Evolutionary conservation across 139 green algal species (phyloP), one percentile per base, ranked within the genome.

Genomic region (Pleodorina starrii): DNA sequence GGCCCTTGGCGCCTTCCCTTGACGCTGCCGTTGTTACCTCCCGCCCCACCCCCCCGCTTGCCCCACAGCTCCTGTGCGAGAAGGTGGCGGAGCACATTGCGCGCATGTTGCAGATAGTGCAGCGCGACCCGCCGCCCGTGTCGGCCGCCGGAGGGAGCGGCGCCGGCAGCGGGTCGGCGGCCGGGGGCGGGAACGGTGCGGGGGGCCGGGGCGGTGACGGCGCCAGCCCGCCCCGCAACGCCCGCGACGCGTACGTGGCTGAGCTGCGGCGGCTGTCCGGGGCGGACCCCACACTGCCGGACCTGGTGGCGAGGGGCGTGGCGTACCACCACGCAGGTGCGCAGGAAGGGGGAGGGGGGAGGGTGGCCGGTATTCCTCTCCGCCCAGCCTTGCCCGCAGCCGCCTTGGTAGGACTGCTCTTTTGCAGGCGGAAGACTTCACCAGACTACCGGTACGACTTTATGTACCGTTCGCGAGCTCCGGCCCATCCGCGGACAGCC

Each of bases 261-360:
- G 84, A 90, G 66, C 84, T 92, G 76, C 51, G 76, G 48, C 90
- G 83, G 74, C n/a, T 88, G 46, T 29, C 35, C 29, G 69, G 57
- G 14, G 35, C 11, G 0, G 66, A 90, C 40, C 78, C 88, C 27
- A 54, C 40, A 10, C 74, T 93, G 73, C 12, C 74, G 40, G 73
- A 84, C 5, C 73, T 91, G 32, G 57, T 96, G 43, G 43, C 90
- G 0, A 51, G 85, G 14, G 97, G 97, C 1, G 92, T 99, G 5
- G 97, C 96, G 14, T 99, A 79, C 60, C 86, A 90, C 44, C 76
- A 84, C 27, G 75, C 76, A 38, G 80, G 87, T 83, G 68, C 11
- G 76, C 72, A 42, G 71, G 11, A 23, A 23, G 63, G 10, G 12
- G 35, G 54, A 23, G 25, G 51, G 43, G 19, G n/a, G 78, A 74